phyloP scores from a whole-genome alignment of 768 basidiomycete genomes.

The Gloeophyllum trabeum region DNA sequence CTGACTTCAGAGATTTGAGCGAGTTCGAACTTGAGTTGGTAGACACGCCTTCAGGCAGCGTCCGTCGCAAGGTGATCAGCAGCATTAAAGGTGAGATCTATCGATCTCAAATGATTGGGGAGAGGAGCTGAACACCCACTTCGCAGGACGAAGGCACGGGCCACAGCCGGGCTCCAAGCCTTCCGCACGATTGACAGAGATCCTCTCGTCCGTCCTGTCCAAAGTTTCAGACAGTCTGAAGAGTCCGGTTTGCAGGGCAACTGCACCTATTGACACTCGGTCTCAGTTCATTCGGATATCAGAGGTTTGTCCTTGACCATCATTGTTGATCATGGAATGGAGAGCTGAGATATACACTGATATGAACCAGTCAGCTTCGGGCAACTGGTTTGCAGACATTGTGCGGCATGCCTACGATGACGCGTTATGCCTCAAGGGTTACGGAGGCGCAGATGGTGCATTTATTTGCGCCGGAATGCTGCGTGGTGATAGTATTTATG shows the following conservation, averaged over 20 bases:
- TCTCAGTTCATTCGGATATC: constrained; percentile 61
- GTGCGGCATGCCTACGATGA: constrained; percentile 77
- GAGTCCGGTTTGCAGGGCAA: constrained; percentile 64
- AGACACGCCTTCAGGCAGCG: constrained; percentile 46
- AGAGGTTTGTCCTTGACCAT: constrained; percentile 3
- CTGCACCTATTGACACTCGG: constrained; percentile 58
- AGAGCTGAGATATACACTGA: too few relatives aligned
- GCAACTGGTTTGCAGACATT: constrained; percentile 83
- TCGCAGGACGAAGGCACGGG: constrained; percentile 46
- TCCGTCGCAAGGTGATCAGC: constrained; percentile 55
- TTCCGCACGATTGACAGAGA: constrained; percentile 32
- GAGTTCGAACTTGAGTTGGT: constrained; percentile 57
- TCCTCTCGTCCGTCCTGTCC: constrained; percentile 54
- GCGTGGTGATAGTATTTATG: constrained; percentile 78
- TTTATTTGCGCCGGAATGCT: constrained; percentile 77
- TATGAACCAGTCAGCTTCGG: constrained; percentile 42
- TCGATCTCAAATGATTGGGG: not conserved
- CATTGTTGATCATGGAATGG: constrained; percentile 1
- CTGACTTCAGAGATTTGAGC: constrained; percentile 82
- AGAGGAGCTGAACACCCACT: constrained; percentile 2
- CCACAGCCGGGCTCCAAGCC: constrained; percentile 42
- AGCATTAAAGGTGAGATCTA: constrained; percentile 39
- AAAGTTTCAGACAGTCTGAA: constrained; percentile 61
- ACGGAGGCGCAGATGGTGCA: constrained; percentile 66
- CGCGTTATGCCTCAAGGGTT: constrained; percentile 41